Conservation (phyloP, 495 filamentous ascomycete species). For the Choiromyces venosus region DNA sequence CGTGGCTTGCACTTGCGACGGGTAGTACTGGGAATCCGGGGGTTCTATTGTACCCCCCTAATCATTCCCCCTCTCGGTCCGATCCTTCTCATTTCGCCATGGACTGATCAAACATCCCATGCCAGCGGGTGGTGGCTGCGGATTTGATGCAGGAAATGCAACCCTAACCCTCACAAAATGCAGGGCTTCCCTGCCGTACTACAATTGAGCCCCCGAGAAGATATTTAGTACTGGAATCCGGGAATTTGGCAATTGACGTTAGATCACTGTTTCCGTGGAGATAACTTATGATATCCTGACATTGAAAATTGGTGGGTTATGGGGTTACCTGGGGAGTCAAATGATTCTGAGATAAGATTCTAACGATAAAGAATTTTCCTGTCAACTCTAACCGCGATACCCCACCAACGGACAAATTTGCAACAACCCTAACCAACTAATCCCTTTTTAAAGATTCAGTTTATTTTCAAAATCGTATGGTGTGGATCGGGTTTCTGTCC, state of each 20-base stretch:
- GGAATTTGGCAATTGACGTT: too few relatives aligned
- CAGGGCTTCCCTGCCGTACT: too few relatives aligned
- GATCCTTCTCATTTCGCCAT: too few relatives aligned
- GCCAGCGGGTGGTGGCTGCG: too few relatives aligned
- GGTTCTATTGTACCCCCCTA: too few relatives aligned
- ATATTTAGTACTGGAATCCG: not conserved
- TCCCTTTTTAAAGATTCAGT: not conserved
- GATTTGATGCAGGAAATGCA: too few relatives aligned
- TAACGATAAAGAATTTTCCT: not conserved
- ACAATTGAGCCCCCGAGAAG: too few relatives aligned
- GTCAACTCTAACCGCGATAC: too few relatives aligned
- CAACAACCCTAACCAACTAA: not conserved
- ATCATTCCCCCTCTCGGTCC: too few relatives aligned
- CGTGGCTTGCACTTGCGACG: not conserved
- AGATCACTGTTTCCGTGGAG: not conserved
- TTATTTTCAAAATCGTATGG: not conserved
- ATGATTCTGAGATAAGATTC: not conserved
- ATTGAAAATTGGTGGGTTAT: not conserved
- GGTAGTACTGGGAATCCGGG: not conserved
- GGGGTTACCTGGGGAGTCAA: not conserved
- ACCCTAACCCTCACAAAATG: too few relatives aligned
- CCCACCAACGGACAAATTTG: not conserved
- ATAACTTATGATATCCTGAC: not conserved
- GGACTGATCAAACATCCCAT: too few relatives aligned
- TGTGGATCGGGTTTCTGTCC: not conserved